Base-by-base conservation (phyloP, 139 green algal species). In the Coelastrella sp. region DNA sequence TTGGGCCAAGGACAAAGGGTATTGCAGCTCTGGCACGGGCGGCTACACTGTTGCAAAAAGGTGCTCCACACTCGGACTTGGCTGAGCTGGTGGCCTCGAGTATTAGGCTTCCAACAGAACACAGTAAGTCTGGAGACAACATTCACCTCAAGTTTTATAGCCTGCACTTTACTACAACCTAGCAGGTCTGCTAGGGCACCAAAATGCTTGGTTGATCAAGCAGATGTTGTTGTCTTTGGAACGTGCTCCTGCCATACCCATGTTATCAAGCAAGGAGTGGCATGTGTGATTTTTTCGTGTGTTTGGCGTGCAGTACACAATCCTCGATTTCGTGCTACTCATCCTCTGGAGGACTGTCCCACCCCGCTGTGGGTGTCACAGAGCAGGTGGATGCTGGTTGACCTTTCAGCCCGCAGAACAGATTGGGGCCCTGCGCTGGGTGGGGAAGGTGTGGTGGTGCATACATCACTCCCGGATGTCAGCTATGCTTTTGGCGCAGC, bases 371-470 rank as follows among this genome's bases (percentile, higher is more conserved):
- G 89, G 86, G 84, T 90, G 3, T 75, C 73, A 2, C 86, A 87
- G 25, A 6, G 34, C 11, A 48, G 88, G 2, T 89, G 88, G 86
- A 51, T 88, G 64, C 76, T 91, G 79, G n/a, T 92, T 21, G 90
- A 92, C 80, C 60, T 89, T n/a, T 79, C 85, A 19, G 35, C 66
- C 35, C n/a, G 66, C 1, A 74, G 66, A 43, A 87, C 88, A 40
- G 89, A 94, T 57, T 96, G 92, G 92, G 93, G 93, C 0, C 93
- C 93, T 27, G 84, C 89, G 27, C 72, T 95, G 21, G 92, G 90
- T 6, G 91, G 91, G 2, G 88, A 92, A 21, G 93, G 92, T 13
- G 85, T 94, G 32, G 90, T 94, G 50, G 78, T 88, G 59, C 48
- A 86, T 11, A 77, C 81, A 53, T 92, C 86, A 0, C 48, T 96